Percentiles rank a stretch among this genome's conserved stretches.
Evolutionary conservation across 192 early-diverging fungal genomes (phyloP).

Genomic region (Funneliformis geosporum): DNA sequence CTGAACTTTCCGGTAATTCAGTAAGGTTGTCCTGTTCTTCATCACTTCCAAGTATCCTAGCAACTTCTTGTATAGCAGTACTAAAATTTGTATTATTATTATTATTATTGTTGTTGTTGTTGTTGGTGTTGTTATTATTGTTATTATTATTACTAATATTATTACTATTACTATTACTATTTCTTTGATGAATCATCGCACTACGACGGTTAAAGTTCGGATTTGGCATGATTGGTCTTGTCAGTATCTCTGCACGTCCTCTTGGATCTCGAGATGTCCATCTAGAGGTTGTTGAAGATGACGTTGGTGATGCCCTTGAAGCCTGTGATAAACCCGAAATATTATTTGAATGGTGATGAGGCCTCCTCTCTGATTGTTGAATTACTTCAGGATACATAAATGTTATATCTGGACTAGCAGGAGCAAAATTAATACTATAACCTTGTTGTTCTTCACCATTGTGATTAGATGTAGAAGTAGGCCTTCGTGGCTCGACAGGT

Average conservation of each 20-base stretch:
- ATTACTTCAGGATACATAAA: not conserved
- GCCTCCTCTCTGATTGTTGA: not conserved
- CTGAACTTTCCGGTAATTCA: conserved; percentile 17
- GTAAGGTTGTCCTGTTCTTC: not conserved
- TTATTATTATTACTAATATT: not conserved
- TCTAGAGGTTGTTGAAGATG: not conserved
- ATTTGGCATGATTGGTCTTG: conserved; percentile 3
- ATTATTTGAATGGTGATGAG: not conserved
- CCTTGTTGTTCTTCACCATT: not conserved
- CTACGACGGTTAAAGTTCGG: not conserved
- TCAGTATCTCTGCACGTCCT: not conserved
- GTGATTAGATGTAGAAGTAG: not conserved
- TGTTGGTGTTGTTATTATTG: not conserved
- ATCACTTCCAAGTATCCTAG: conserved; percentile 8
- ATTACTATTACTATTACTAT: no score
- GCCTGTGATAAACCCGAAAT: not conserved
- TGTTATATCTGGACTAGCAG: not conserved
- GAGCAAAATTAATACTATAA: conserved; percentile 15
- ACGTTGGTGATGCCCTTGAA: not conserved
- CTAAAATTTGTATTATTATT: not conserved
- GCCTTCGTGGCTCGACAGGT: not conserved
- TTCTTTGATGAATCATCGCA: not conserved
- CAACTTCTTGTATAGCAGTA: not conserved
- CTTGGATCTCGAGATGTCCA: not conserved
- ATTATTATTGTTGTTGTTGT: not conserved